Percentiles rank a stretch among this genome's conserved stretches.
Conservation (phyloP, 2,329 filamentous ascomycete species). For the Thyridium curvatum region DNA sequence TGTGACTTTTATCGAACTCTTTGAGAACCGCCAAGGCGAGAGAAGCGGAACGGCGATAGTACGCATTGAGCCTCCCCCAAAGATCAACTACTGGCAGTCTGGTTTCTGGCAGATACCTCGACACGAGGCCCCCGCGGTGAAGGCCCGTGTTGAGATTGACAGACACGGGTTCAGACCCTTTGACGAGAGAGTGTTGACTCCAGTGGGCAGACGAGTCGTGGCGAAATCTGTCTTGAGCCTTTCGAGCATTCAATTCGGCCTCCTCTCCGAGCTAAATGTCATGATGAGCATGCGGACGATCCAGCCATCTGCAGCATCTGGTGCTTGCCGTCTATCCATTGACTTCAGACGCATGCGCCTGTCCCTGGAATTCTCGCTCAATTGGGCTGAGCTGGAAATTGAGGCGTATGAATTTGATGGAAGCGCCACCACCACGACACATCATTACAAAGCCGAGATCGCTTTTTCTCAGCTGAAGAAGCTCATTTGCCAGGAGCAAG, state of each 20-base stretch:
- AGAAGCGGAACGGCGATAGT: conserved; percentile 37
- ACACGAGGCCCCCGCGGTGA: no score
- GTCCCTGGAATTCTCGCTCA: conserved; percentile 21
- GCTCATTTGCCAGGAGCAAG: conserved; percentile 29
- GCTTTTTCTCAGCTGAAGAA: conserved; percentile 38
- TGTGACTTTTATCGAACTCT: conserved; percentile 51
- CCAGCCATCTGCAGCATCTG: conserved; percentile 3
- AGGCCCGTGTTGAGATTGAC: conserved; percentile 4
- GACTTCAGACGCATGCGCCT: conserved; percentile 21
- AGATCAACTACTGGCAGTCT: conserved; percentile 42
- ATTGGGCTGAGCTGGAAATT: conserved; percentile 10
- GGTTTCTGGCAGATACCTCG: conserved; percentile 16
- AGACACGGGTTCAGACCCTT: conserved; percentile 1
- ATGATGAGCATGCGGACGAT: conserved; percentile 55
- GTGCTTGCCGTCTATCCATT: conserved; percentile 8
- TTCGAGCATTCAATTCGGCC: conserved; percentile 53
- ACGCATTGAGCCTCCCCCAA: conserved; percentile 47
- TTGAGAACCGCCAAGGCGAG: conserved; percentile 31
- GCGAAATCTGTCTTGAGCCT: conserved; percentile 33
- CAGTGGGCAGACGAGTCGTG: conserved; percentile 11
- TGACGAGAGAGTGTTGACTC: conserved; percentile 6
- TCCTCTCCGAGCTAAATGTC: conserved; percentile 41
- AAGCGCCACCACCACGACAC: no score
- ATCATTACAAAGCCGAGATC: conserved; percentile 34
- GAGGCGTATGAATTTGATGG: conserved; percentile 3